phyloP scores from a whole-genome alignment of 2,329 filamentous ascomycete species.

The Lachnum nothofagi region DNA sequence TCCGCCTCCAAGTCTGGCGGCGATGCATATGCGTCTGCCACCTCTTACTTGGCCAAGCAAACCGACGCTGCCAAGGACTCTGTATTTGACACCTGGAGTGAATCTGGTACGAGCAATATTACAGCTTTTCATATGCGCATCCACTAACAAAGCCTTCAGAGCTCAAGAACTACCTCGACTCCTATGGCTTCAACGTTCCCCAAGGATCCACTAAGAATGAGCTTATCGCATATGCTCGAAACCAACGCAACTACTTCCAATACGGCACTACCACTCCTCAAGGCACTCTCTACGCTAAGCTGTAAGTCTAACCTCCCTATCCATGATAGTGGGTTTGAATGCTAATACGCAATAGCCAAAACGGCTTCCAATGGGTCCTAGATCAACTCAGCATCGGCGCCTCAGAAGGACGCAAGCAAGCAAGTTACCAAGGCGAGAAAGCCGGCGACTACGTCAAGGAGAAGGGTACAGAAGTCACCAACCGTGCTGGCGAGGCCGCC shows the following conservation, averaged over 20 bases:
- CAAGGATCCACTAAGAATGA: constrained; percentile 48
- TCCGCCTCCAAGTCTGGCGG: constrained; percentile 57
- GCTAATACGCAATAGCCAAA: constrained; percentile 25
- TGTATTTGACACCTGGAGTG: constrained; percentile 68
- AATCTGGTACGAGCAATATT: no score
- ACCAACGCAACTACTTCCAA: constrained; percentile 70
- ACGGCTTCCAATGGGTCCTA: constrained; percentile 42
- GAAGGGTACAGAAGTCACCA: constrained; percentile 29
- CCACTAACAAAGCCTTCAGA: constrained; percentile 42
- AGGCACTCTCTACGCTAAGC: constrained; percentile 61
- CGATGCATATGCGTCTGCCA: constrained; percentile 59
- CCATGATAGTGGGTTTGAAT: constrained; percentile 31
- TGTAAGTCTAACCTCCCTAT: constrained; percentile 37
- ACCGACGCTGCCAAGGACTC: constrained; percentile 61
- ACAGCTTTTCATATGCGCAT: no score
- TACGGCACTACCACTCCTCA: constrained; percentile 66
- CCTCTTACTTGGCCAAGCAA: constrained; percentile 62
- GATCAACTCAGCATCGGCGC: constrained; percentile 45
- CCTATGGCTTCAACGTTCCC: constrained; percentile 56
- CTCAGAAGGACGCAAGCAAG: constrained; percentile 41
- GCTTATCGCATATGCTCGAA: constrained; percentile 64
- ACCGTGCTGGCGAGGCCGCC: constrained; percentile 34
- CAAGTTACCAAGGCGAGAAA: constrained; percentile 39
- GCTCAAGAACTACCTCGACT: constrained; percentile 74
- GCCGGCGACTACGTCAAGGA: constrained; percentile 39